These are phyloP conservation scores for Pholiota molesta DNA, from an alignment of 768 basidiomycete genomes.

Conservation along the genomic window DNA sequence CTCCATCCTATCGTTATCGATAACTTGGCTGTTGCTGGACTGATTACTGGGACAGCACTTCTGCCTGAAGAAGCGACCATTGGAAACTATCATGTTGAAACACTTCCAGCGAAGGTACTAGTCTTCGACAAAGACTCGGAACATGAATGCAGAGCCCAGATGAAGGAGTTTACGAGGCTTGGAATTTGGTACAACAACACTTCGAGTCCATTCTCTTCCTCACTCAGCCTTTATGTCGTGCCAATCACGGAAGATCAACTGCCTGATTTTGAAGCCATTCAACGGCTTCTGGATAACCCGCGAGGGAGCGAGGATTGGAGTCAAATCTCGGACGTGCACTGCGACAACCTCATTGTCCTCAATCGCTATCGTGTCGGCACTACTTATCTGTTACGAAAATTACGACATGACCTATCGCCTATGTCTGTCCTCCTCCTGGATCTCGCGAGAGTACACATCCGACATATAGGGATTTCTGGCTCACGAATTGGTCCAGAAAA, in stretches of 20 bases:
- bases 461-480: slow-evolving; percentile 66
- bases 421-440: slow-evolving; percentile 56
- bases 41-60: slow-evolving; percentile 68
- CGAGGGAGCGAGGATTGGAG: slow-evolving; percentile 60
- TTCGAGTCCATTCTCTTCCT: slow-evolving; percentile 51
- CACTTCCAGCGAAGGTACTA: slow-evolving; percentile 36
- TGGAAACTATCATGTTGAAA: slow-evolving; percentile 35
- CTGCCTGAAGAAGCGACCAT: slow-evolving; percentile 47
- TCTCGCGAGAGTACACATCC: slow-evolving; percentile 48
- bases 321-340: slow-evolving; percentile 49
- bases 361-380: slow-evolving; percentile 59
- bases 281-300: slow-evolving; percentile 49
- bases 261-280: slow-evolving; percentile 63
- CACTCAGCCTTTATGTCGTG: slow-evolving; percentile 65
- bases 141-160: slow-evolving; percentile 45
- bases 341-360: slow-evolving; percentile 54
- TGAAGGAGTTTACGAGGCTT: slow-evolving; percentile 68
- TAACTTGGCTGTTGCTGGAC: slow-evolving; percentile 52
- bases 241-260: slow-evolving; percentile 54
- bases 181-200: slow-evolving; percentile 68
- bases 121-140: slow-evolving; percentile 49
- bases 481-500: slow-evolving; percentile 56
- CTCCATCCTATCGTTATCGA: slow-evolving; percentile 63
- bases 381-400: slow-evolving; percentile 53
- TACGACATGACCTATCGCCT: slow-evolving; percentile 70